Base-by-base conservation (phyloP, 306 rosid genomes). In the Begonia loranthoides region DNA sequence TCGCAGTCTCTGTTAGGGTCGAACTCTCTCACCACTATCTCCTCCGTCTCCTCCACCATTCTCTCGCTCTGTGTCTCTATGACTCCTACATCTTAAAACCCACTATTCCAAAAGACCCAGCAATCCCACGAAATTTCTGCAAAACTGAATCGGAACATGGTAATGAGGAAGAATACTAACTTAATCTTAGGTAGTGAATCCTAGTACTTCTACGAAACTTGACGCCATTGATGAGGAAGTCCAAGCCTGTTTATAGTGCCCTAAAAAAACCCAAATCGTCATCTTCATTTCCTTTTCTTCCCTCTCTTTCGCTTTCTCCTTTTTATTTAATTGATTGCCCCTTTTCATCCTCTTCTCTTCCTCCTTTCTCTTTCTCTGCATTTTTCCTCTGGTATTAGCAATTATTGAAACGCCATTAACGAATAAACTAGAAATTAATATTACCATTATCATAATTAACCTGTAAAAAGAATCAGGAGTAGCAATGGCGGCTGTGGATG, bases 401-500 rank as follows among this genome's bases (percentile, higher is more conserved):
- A 28, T 28, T 4, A 28, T 28, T 7, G 36, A 28, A 28, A 28
- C 2, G 36, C 9, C 36, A 28, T 28, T 7, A 28, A 28, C 36
- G 36, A 28, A 28, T 28, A 5, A 28, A 28, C 36, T 4, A 28
- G 36, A 28, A 4, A 7, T 28, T 28, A 28, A 28, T 7, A 7
- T 28, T 7, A 7, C 9, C 36, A 28, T 28, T 4, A 28, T 24
- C 34, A 24, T 28, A 28, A 28, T 28, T 28, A 28, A 28, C 36
- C 36, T 7, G 1, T 1, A 28, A 28, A 28, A 28, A 28, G 8
- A 4, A 0, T 11, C 41, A 57, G 41, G 51, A 36, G 57, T n/a
- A 56, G 38, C 70, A 65, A 66, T 63, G 88, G 88, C 88, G 85
- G 85, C 84, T 71, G 6, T 66, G 87, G 70, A n/a, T 85, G 79